Conservation (phyloP, 2,329 filamentous ascomycete species). For the Xylaria sp. region DNA sequence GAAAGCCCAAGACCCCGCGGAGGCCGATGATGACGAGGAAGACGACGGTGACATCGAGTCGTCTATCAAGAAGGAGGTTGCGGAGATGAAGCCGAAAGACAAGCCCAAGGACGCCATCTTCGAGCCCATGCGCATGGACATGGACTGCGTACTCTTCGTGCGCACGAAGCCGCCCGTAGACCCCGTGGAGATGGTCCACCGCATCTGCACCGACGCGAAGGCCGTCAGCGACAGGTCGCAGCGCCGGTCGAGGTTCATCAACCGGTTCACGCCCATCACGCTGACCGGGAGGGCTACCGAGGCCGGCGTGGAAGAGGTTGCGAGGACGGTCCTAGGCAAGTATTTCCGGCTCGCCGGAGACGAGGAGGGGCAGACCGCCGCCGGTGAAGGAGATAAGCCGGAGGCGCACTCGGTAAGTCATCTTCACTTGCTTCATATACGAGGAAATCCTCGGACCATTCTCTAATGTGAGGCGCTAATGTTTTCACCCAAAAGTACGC, state of each 20-base stretch:
- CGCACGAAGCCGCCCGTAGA: conserved; percentile 59
- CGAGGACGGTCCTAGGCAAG: conserved; percentile 61
- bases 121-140: conserved; percentile 54
- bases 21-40: conserved; percentile 45
- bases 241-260: conserved; percentile 60
- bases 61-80: conserved; percentile 73
- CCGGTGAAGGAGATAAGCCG: conserved; percentile 16
- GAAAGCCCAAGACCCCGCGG: conserved; percentile 39
- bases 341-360: conserved; percentile 58
- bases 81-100: conserved; percentile 55
- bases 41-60: conserved; percentile 69
- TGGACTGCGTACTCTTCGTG: conserved; percentile 68
- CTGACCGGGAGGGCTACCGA: conserved; percentile 65
- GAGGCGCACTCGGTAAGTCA: conserved; percentile 46
- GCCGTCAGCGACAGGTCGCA: conserved; percentile 44
- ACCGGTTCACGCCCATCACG: conserved; percentile 58
- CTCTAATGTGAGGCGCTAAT: conserved; percentile 2
- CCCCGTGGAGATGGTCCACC: conserved; percentile 55
- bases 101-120: conserved; percentile 52
- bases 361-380: conserved; percentile 20
- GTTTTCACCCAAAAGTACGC: conserved; percentile 64
- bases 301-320: conserved; percentile 67
- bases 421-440: not conserved
- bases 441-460: not conserved
- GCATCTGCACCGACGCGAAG: conserved; percentile 59